Conservation (phyloP, 176 grass and related monocot species). For the Microstegium vimineum region DNA sequence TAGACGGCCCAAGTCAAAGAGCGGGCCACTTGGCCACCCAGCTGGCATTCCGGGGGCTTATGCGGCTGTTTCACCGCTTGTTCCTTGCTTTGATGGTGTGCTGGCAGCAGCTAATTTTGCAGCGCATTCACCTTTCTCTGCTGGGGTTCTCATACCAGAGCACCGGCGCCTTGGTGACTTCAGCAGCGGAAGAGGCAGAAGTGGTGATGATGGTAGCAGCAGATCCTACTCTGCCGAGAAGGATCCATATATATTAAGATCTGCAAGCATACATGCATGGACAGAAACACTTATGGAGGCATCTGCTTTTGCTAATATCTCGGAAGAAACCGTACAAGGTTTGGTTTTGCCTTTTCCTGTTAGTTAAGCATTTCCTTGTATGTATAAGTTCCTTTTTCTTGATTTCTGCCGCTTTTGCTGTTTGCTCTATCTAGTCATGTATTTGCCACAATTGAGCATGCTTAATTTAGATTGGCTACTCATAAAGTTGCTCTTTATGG, state of each 20-base stretch:
- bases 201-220: constrained; percentile 37
- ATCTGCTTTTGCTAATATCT: constrained; percentile 73
- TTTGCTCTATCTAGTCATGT: background rate
- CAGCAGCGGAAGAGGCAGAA: constrained; percentile 40
- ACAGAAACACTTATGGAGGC: constrained; percentile 91
- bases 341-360: background rate
- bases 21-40: constrained; percentile 79
- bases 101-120: constrained; percentile 53
- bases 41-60: constrained; percentile 43
- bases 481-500: background rate
- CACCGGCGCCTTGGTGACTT: constrained; percentile 33
- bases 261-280: constrained; percentile 82
- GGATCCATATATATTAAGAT: constrained; percentile 64
- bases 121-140: constrained; percentile 71
- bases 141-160: constrained; percentile 75
- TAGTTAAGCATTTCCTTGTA: background rate
- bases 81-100: constrained; percentile 64
- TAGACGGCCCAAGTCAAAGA: constrained; percentile 90
- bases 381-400: background rate
- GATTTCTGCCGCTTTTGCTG: background rate
- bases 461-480: background rate
- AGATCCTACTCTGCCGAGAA: constrained; percentile 52
- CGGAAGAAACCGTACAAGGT: constrained; percentile 57
- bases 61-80: constrained; percentile 47
- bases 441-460: background rate